Conservation (phyloP, 202 grass and related monocot genomes). For the Sporobolus alterniflorus region DNA sequence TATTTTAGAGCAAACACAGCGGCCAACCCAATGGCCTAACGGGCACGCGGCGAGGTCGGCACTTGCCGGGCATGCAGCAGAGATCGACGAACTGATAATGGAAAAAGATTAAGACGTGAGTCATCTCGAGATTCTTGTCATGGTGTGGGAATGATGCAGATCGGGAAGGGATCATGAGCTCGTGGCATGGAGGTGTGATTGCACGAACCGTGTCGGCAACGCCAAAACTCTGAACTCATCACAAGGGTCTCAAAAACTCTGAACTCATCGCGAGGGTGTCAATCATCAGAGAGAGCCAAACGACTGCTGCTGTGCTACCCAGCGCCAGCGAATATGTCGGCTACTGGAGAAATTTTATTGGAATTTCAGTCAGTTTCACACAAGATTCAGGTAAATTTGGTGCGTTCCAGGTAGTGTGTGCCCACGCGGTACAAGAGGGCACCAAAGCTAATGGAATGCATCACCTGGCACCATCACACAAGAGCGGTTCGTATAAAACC, state of each 20-base stretch:
- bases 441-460: too few species aligned
- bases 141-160: neutral
- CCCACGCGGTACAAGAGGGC: too few species aligned
- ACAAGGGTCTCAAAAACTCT: too few species aligned
- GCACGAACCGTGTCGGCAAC: conserved; percentile 37
- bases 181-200: conserved; percentile 2
- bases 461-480: too few species aligned
- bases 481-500: too few species aligned
- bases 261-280: neutral
- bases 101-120: neutral
- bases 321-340: too few species aligned
- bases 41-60: neutral
- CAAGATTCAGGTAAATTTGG: too few species aligned
- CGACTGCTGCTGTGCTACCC: too few species aligned
- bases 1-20: neutral
- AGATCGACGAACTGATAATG: neutral
- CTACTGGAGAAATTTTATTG: too few species aligned
- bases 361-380: too few species aligned
- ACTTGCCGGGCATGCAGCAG: too few species aligned
- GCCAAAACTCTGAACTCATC: neutral
- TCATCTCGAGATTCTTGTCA: neutral
- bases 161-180: conserved; percentile 7
- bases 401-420: too few species aligned
- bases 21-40: neutral
- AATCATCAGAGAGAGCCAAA: neutral